Base-by-base conservation (phyloP, 805 yeast species). In the Ogataea angusta region DNA sequence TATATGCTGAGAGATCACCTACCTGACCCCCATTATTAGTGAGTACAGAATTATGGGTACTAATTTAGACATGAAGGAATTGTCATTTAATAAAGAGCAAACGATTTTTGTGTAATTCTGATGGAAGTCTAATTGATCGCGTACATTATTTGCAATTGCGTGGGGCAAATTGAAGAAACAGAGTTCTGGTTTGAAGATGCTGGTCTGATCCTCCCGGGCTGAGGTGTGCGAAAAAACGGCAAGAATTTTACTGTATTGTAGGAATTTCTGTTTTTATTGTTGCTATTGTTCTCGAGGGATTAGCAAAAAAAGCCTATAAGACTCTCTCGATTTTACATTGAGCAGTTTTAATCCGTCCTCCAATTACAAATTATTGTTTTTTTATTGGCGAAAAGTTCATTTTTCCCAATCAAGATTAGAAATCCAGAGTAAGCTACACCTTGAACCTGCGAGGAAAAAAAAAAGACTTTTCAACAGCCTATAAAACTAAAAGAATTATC, bases 1-100 rank as follows among this genome's bases (percentile, higher is more conserved):
- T 7, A 10, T 10, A 10, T n/a, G n/a, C 18, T 10, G 5, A 4
- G n/a, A 10, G 4, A 5, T 13, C 8, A 42, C 53, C 18, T 42
- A 47, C 49, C 52, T 43, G 5, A 55, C 15, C 10, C 51, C 56
- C 56, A 52, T 55, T n/a, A 42, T 50, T 12, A 47, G n/a, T 7
- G 57, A 46, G 32, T 49, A 53, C 3, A 51, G 24, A 13, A 46
- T 14, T 13, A 55, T 48, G 2, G 54, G 29, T 4, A 42, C 17
- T 8, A 55, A 29, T 19, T 38, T 45, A 6, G 54, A 42, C 55
- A 52, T 52, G 2, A 8, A 4, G 14, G 19, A 5, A 4, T 12
- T 8, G n/a, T n/a, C 18, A 19, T 25, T n/a, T 9, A n/a, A 10
- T 12, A 12, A 24, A 3, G 13, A 10, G 27, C n/a, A 10, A 12